Evolutionary conservation across 108 stramenopile species (phyloP).

Genomic region (Thalassiosira profunda): DNA sequence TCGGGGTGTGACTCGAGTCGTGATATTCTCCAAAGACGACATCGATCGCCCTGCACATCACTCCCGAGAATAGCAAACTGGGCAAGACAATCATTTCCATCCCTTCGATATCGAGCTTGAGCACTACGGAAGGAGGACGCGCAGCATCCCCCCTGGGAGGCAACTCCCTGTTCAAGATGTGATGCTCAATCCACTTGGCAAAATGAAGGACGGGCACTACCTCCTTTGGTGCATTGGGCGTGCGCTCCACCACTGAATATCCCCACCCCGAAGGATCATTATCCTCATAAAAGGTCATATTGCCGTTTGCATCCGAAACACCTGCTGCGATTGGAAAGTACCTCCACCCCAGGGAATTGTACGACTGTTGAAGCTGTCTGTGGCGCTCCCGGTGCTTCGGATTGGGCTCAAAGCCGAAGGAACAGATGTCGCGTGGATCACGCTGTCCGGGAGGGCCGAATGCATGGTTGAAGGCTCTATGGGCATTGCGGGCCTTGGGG

Average conservation of each 20-base stretch:
- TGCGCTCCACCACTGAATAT: too few species aligned
- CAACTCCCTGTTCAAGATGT: conserved; percentile 13
- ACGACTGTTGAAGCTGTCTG: not conserved
- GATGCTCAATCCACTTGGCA: conserved; percentile 19
- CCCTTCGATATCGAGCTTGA: conserved; percentile 41
- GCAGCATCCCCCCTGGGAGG: not conserved
- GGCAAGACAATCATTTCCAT: conserved; percentile 24
- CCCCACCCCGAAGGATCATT: too few species aligned
- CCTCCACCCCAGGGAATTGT: conserved; percentile 13
- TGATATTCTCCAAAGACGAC: conserved; percentile 35
- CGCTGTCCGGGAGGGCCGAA: conserved; percentile 8
- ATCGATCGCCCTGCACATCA: conserved; percentile 19
- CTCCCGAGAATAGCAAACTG: not conserved
- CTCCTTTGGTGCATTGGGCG: conserved; percentile 4
- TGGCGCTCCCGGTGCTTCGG: not conserved
- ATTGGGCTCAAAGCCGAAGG: conserved; percentile 27
- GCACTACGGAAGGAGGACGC: not conserved
- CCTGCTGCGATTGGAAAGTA: conserved; percentile 15
- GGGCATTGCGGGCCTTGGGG: not conserved
- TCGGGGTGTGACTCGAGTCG: too few species aligned
- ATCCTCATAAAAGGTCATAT: conserved; percentile 27
- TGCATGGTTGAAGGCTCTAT: not conserved
- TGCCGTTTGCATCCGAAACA: conserved; percentile 8
- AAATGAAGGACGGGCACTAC: conserved; percentile 18
- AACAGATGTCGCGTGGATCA: conserved; percentile 9